These are phyloP conservation scores for Populus hybrid DNA, from an alignment of 441 rosid genomes.

Conservation along the genomic window DNA sequence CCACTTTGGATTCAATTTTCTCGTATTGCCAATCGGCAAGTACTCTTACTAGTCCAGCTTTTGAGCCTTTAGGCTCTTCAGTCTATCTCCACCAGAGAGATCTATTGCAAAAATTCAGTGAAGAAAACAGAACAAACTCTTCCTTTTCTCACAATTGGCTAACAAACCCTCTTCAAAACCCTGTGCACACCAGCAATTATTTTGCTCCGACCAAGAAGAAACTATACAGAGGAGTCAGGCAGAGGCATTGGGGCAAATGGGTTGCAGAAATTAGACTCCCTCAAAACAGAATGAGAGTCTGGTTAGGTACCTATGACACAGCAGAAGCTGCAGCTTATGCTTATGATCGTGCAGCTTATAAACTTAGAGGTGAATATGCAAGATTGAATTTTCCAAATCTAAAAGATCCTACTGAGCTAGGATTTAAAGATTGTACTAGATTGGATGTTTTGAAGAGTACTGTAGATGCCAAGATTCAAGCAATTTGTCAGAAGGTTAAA, in stretches of 20 bases:
- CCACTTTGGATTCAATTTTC: conserved; percentile 78
- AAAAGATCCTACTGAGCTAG: conserved; percentile 57
- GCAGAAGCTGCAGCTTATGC: conserved; percentile 93
- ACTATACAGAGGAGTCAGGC: conserved; percentile 89
- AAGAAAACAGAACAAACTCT: conserved; percentile 32
- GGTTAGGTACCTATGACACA: conserved; percentile 89
- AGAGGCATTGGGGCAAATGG: conserved; percentile 99
- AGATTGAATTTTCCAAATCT: conserved; percentile 76
- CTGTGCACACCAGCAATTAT: conserved; percentile 21
- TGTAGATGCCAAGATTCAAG: conserved; percentile 85
- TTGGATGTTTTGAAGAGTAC: conserved; percentile 56
- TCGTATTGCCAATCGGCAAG: conserved; percentile 40
- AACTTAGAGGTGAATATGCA: conserved; percentile 94
- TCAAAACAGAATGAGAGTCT: conserved; percentile 61
- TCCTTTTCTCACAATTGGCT: conserved; percentile 9
- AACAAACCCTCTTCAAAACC: conserved; percentile 26
- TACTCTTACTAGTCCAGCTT: conserved; percentile 16
- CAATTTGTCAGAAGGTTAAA: conserved; percentile 75
- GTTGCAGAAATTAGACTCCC: conserved; percentile 95
- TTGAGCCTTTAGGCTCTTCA: conserved; percentile 65
- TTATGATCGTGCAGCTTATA: conserved; percentile 92
- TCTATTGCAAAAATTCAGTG: conserved; percentile 52
- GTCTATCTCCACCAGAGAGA: conserved; percentile 84
- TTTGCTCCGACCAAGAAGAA: conserved; percentile 54
- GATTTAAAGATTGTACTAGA: conserved; percentile 49